A percentile compares a stretch with the other conserved stretches of the same genome.
These are phyloP conservation scores for Claviceps sp. DNA, from an alignment of 2,329 filamentous ascomycete genomes.

Conservation along the genomic window DNA sequence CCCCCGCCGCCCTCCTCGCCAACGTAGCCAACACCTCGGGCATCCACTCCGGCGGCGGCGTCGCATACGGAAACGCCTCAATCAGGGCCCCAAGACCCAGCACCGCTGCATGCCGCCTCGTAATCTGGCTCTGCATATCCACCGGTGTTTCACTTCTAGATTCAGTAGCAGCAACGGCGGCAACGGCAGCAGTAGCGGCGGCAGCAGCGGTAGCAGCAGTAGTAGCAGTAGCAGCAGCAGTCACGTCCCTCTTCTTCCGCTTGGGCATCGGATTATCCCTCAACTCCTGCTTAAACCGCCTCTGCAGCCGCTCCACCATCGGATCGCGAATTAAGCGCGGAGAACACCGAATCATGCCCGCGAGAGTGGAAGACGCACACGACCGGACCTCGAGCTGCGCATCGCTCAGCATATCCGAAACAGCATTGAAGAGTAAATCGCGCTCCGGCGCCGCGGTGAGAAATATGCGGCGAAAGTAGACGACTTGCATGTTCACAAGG, in stretches of 20 bases:
- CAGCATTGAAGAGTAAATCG: slow-evolving; percentile 71
- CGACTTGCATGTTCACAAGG: slow-evolving; percentile 95
- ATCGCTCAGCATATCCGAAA: slow-evolving; percentile 92
- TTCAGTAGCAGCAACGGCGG: slow-evolving; percentile 24
- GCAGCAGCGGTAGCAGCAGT: too few species aligned
- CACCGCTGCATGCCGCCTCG: slow-evolving; percentile 79
- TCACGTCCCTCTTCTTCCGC: slow-evolving; percentile 23
- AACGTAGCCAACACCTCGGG: slow-evolving; percentile 79
- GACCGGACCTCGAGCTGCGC: slow-evolving; percentile 86
- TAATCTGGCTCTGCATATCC: slow-evolving; percentile 61
- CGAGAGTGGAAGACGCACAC: slow-evolving; percentile 81
- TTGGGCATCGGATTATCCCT: slow-evolving; percentile 78
- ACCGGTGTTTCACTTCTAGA: slow-evolving; percentile 56
- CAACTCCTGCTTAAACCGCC: slow-evolving; percentile 68
- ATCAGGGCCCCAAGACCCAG: slow-evolving; percentile 82
- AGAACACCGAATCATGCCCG: slow-evolving; percentile 96
- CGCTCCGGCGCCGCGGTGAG: slow-evolving; percentile 64
- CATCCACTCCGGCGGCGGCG: slow-evolving; percentile 86
- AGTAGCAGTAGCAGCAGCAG: too few species aligned
- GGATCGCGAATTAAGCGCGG: slow-evolving; percentile 65
- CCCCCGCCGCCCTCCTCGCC: slow-evolving; percentile 72
- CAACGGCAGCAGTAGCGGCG: too few species aligned
- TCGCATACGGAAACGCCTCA: slow-evolving; percentile 91
- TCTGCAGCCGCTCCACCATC: slow-evolving; percentile 62
- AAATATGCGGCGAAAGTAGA: slow-evolving; percentile 95